phyloP scores from a whole-genome alignment of 768 basidiomycete species.

The Chlorophyllum brunneum region DNA sequence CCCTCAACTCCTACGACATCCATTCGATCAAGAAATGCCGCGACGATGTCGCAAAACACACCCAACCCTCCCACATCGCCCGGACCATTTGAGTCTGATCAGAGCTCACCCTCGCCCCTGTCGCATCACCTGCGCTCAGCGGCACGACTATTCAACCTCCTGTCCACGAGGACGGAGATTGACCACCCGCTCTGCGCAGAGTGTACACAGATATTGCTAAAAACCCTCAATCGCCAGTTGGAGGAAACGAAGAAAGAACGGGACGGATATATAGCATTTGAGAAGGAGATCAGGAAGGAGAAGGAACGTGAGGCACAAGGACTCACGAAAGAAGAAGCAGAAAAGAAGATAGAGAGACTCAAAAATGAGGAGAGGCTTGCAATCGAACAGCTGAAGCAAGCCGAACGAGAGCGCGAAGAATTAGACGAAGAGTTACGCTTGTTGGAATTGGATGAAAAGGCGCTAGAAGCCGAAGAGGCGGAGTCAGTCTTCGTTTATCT shows the following conservation, averaged over 20 bases:
- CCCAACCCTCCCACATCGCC: constrained; percentile 23
- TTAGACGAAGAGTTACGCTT: constrained; percentile 68
- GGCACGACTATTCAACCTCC: constrained; percentile 67
- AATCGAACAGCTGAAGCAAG: constrained; percentile 69
- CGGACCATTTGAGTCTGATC: constrained; percentile 43
- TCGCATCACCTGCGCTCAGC: constrained; percentile 78
- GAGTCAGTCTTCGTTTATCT: constrained; percentile 49
- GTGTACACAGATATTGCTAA: constrained; percentile 81
- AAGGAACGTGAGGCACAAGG: constrained; percentile 67
- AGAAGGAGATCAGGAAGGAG: constrained; percentile 82
- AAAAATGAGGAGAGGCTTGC: constrained; percentile 65
- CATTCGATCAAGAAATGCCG: constrained; percentile 39
- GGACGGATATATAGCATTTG: constrained; percentile 91
- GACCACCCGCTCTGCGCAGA: constrained; percentile 96
- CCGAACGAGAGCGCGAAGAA: constrained; percentile 73
- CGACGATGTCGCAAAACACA: constrained; percentile 24
- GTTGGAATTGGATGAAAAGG: constrained; percentile 74
- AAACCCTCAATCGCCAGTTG: constrained; percentile 70
- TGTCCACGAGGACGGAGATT: constrained; percentile 74
- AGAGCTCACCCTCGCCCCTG: constrained; percentile 65
- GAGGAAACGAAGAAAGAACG: constrained; percentile 90
- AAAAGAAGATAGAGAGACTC: constrained; percentile 69
- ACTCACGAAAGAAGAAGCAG: constrained; percentile 58
- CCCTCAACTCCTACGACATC: constrained; percentile 49
- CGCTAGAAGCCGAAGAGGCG: constrained; percentile 78